Evolutionary conservation across 805 yeast species (phyloP).

Genomic region (Saturnispora zaruensis): DNA sequence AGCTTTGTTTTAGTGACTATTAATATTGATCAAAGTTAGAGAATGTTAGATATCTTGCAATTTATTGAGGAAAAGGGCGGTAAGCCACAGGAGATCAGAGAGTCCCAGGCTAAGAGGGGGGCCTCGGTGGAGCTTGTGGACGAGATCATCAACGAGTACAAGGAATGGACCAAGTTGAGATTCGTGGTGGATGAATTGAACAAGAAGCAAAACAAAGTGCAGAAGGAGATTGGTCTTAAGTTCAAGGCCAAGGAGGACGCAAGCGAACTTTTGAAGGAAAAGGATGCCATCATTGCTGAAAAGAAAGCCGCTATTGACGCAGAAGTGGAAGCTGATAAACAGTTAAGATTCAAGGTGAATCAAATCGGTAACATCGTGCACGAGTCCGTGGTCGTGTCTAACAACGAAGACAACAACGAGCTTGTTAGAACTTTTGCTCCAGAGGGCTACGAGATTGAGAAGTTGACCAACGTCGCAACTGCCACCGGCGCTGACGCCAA

Average conservation of each 20-base stretch:
- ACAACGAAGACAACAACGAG: slow-evolving; percentile 87
- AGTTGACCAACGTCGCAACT: slow-evolving; percentile 57
- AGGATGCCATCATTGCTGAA: slow-evolving; percentile 62
- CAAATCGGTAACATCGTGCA: slow-evolving; percentile 92
- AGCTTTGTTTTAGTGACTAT: neutral
- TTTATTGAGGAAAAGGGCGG: slow-evolving; percentile 97
- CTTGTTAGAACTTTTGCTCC: slow-evolving; percentile 85
- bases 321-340: slow-evolving; percentile 75
- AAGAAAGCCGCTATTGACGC: slow-evolving; percentile 56
- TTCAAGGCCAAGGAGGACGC: slow-evolving; percentile 96
- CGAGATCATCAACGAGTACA: slow-evolving; percentile 86
- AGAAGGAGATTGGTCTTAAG: slow-evolving; percentile 87
- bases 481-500: slow-evolving; percentile 69
- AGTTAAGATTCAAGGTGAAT: slow-evolving; percentile 72
- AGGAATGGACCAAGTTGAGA: slow-evolving; percentile 83
- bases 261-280: slow-evolving; percentile 66
- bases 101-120: slow-evolving; percentile 90
- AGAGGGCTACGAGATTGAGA: slow-evolving; percentile 41
- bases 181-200: slow-evolving; percentile 86
- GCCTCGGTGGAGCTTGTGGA: slow-evolving; percentile 92
- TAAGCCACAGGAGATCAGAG: slow-evolving; percentile 78
- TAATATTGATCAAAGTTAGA: neutral
- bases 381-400: slow-evolving; percentile 77
- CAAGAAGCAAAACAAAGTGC: slow-evolving; percentile 81
- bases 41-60: slow-evolving; percentile 85